A percentile compares a stretch with the other conserved stretches of the same genome.
Evolutionary conservation across 2,329 filamentous ascomycete genomes (phyloP).

Genomic region (Mycosphaerella sp.): DNA sequence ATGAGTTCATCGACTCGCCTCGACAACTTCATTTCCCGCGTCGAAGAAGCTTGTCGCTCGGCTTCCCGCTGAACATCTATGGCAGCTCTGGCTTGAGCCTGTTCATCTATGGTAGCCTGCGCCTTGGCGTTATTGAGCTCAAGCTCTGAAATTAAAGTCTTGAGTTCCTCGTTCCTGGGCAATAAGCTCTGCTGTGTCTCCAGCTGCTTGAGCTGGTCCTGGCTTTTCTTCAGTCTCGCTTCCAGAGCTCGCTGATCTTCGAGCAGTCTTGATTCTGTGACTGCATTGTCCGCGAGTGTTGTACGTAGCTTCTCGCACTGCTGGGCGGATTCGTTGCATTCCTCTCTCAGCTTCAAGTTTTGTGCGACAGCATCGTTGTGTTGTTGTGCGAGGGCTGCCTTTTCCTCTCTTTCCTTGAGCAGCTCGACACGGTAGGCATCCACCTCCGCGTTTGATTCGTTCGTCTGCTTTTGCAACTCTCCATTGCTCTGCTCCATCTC

Average conservation of each 20-base stretch:
- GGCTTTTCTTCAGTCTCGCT: not conserved
- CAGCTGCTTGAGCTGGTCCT: not conserved
- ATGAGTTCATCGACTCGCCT: not conserved
- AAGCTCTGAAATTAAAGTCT: not conserved
- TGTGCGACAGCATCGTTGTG: too few species aligned
- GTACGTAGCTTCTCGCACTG: not conserved
- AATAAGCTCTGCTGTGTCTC: not conserved
- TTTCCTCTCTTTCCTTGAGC: not conserved
- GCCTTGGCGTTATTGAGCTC: not conserved
- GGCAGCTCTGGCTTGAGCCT: not conserved
- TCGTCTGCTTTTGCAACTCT: not conserved
- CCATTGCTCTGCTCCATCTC: not conserved
- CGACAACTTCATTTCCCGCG: not conserved
- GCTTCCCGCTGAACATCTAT: not conserved
- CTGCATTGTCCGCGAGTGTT: not conserved
- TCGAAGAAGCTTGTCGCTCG: not conserved
- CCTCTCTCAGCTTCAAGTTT: not conserved
- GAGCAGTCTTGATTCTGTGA: not conserved
- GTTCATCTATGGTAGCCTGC: not conserved
- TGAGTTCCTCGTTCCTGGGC: not conserved
- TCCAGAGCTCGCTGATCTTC: not conserved
- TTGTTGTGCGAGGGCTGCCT: not conserved
- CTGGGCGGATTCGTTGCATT: not conserved
- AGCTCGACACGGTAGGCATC: not conserved
- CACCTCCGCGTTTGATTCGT: not conserved